A percentile compares a stretch with the other conserved stretches of the same genome.
These are phyloP conservation scores for Daldinia sp. DNA, from an alignment of 2,329 filamentous ascomycete species.

Conservation along the genomic window DNA sequence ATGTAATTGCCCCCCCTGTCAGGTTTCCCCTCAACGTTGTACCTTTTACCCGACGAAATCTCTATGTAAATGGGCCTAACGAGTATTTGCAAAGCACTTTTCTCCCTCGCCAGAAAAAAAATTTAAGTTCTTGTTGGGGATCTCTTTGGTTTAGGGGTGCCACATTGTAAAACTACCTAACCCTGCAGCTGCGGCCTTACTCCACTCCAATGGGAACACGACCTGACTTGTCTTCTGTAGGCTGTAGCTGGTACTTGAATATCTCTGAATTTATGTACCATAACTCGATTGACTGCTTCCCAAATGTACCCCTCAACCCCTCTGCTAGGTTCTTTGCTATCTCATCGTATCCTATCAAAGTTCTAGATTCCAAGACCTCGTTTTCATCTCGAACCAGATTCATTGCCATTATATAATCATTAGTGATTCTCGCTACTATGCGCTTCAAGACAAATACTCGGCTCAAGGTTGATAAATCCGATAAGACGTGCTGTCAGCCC, in stretches of 20 bases:
- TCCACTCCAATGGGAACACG: conserved; percentile 28
- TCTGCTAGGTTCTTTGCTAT: too few species aligned
- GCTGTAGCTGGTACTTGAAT: conserved; percentile 7
- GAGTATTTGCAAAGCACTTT: conserved; percentile 23
- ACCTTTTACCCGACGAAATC: conserved; percentile 17
- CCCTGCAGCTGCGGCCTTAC: conserved; percentile 28
- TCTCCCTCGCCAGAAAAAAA: conserved; percentile 50
- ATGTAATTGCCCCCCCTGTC: neutral
- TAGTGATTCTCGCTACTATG: neutral
- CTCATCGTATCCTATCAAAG: neutral
- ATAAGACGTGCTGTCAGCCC: neutral
- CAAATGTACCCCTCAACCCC: neutral
- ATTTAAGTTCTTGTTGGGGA: conserved; percentile 54
- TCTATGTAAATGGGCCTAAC: conserved; percentile 22
- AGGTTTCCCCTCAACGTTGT: conserved; percentile 30
- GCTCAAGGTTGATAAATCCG: neutral
- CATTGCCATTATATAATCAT: neutral
- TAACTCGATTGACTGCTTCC: neutral
- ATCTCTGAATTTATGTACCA: conserved; percentile 16
- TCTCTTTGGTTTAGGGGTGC: conserved; percentile 59
- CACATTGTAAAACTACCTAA: conserved; percentile 44
- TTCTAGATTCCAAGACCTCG: neutral
- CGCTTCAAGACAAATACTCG: neutral
- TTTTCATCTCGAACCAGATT: neutral
- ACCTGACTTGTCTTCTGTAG: neutral